These are phyloP conservation scores for Xylaria hypoxylon DNA, from an alignment of 2,329 filamentous ascomycete genomes.

Conservation along the genomic window DNA sequence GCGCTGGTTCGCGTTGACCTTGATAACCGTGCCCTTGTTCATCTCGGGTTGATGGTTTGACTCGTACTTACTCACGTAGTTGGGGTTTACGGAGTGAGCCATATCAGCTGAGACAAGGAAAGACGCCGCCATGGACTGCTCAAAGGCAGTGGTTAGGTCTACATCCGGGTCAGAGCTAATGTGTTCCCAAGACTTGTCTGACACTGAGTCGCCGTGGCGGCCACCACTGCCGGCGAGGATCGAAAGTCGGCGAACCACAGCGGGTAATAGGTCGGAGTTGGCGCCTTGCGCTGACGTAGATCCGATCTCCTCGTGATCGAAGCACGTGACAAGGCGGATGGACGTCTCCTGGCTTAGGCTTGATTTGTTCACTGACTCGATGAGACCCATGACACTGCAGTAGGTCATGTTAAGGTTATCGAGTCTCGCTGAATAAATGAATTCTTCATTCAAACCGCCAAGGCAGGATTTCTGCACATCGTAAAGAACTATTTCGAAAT, in stretches of 20 bases:
- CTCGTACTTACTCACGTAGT: conserved; percentile 94
- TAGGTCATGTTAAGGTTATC: conserved; percentile 98
- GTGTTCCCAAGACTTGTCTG: conserved; percentile 74
- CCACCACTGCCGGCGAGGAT: conserved; percentile 73
- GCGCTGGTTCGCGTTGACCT: conserved; percentile 96
- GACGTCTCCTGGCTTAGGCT: conserved; percentile 80
- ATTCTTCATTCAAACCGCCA: conserved; percentile 90
- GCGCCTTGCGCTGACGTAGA: conserved; percentile 93
- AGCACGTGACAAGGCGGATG: conserved; percentile 92
- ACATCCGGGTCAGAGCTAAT: conserved; percentile 64
- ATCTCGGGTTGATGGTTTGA: conserved; percentile 90
- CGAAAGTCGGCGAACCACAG: conserved; percentile 86
- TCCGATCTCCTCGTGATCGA: conserved; percentile 98
- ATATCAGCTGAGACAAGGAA: conserved; percentile 98
- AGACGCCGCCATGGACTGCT: conserved; percentile 89
- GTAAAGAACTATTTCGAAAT: conserved; percentile 97
- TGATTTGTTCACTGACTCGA: conserved; percentile 76
- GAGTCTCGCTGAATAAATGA: conserved; percentile 94
- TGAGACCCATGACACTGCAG: conserved; percentile 86
- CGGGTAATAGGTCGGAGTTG: conserved; percentile 89
- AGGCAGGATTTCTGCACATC: conserved; percentile 92
- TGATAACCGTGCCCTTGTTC: conserved; percentile 97
- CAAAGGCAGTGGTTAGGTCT: conserved; percentile 83
- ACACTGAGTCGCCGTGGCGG: conserved; percentile 59
- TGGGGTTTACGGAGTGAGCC: conserved; percentile 96